Evolutionary conservation across 345 rosid species (phyloP).

Genomic region (Populus simonii): DNA sequence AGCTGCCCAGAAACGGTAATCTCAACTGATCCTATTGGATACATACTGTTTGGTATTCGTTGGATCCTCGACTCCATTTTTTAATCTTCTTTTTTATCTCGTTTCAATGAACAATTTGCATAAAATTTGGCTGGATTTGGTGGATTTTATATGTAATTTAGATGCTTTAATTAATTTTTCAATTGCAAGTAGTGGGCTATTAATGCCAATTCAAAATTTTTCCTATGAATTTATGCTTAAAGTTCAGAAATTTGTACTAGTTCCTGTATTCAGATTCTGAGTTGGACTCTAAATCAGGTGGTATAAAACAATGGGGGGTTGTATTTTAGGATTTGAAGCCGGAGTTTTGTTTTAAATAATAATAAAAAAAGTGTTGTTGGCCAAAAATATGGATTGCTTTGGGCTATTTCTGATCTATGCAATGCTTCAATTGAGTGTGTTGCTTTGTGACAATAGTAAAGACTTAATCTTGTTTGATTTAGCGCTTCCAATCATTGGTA

Average conservation of each 20-base stretch:
- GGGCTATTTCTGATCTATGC: not conserved
- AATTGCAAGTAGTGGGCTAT: not conserved
- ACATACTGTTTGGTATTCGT: not conserved
- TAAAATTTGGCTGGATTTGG: not conserved
- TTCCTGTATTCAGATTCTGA: not conserved
- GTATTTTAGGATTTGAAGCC: not conserved
- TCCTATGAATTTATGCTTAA: not conserved
- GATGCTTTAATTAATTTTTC: not conserved
- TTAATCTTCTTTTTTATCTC: not conserved
- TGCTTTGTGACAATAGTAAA: not conserved
- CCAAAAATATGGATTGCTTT: not conserved
- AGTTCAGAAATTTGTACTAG: not conserved
- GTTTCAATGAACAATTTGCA: not conserved
- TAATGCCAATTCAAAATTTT: not conserved
- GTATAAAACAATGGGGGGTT: not conserved
- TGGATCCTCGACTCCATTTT: not conserved
- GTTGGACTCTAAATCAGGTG: not conserved
- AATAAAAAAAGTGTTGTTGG: not conserved
- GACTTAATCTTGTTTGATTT: not conserved
- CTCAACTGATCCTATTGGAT: not conserved
- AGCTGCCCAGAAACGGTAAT: slow-evolving; percentile 84
- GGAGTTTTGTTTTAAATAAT: not conserved
- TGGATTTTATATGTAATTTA: not conserved
- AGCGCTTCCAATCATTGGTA: not conserved
- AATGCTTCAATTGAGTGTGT: not conserved